These are phyloP conservation scores for Boletus pseudo-olivaceus DNA, from an alignment of 768 basidiomycete genomes.

Conservation along the genomic window DNA sequence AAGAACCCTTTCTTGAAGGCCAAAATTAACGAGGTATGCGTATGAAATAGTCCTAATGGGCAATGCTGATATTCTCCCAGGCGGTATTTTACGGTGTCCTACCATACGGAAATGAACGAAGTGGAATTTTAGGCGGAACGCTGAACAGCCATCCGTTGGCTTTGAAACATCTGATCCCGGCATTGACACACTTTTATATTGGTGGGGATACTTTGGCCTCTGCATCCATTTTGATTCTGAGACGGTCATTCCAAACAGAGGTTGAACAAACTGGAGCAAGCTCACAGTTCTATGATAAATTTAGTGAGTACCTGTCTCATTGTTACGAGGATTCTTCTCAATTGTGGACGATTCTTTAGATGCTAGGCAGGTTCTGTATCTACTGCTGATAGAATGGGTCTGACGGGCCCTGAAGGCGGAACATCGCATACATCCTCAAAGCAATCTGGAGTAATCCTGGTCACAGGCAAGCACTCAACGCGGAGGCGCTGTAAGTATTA, in stretches of 20 bases:
- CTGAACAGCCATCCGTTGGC: conserved; percentile 84
- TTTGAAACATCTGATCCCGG: conserved; percentile 84
- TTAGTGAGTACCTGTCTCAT: conserved; percentile 55
- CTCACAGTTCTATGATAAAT: conserved; percentile 99
- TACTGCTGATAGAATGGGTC: not conserved
- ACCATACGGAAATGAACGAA: conserved; percentile 58
- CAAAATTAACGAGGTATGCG: conserved; percentile 84
- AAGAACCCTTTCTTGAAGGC: conserved; percentile 98
- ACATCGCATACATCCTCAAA: conserved; percentile 84
- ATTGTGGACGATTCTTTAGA: conserved; percentile 33
- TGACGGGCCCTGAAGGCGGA: conserved; percentile 53
- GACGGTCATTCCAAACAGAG: conserved; percentile 47
- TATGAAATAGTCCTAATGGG: not conserved
- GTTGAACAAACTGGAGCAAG: conserved; percentile 97
- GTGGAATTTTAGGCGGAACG: conserved; percentile 76
- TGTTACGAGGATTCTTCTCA: conserved; percentile 3
- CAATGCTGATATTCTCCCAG: conserved; percentile 34
- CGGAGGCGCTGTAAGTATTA: conserved; percentile 64
- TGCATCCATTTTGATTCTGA: not conserved
- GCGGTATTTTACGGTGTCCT: conserved; percentile 72
- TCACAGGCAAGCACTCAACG: conserved; percentile 82
- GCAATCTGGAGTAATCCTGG: conserved; percentile 87
- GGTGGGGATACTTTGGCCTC: conserved; percentile 45
- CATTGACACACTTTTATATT: conserved; percentile 91
- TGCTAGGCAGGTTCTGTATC: conserved; percentile 41